phyloP scores from a whole-genome alignment of 306 rosid species.

The Arachis stenosperma region DNA sequence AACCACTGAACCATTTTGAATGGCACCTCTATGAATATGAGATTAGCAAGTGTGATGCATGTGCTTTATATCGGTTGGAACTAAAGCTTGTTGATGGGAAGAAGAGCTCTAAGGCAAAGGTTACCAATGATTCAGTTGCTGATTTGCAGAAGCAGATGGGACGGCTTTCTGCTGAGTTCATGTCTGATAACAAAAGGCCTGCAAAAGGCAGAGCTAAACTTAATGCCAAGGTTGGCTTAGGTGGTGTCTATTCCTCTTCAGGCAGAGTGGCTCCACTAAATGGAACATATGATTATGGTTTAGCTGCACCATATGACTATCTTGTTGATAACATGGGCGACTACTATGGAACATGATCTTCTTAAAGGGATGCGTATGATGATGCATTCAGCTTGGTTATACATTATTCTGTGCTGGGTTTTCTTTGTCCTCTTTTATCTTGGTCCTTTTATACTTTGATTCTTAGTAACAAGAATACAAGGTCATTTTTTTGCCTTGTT shows the following conservation, averaged over 20 bases:
- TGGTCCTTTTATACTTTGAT: constrained; percentile 5
- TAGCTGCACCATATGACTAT: constrained; percentile 73
- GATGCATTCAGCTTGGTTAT: constrained; percentile 44
- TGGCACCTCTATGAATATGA: constrained; percentile 99
- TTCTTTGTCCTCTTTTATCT: constrained; percentile 33
- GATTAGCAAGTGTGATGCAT: constrained; percentile 89
- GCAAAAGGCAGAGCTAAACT: constrained; percentile 77
- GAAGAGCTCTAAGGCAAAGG: constrained; percentile 76
- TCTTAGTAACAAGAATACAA: constrained; percentile 47
- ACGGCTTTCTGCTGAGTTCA: constrained; percentile 94
- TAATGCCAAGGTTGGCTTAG: constrained; percentile 64
- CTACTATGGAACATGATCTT: constrained; percentile 59
- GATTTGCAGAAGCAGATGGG: constrained; percentile 99
- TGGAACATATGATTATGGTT: constrained; percentile 66
- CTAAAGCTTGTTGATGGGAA: constrained; percentile 94
- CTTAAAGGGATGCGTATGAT: constrained; percentile 43
- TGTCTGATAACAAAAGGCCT: constrained; percentile 71
- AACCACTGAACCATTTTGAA: constrained; percentile 84
- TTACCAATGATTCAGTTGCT: constrained; percentile 81
- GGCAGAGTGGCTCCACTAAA: constrained; percentile 57
- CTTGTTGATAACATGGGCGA: constrained; percentile 65
- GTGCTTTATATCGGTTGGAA: constrained; percentile 93
- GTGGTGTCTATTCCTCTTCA: constrained; percentile 63
- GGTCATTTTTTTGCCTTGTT: constrained; percentile 63
- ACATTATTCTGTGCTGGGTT: constrained; percentile 36